A percentile compares a stretch with the other conserved stretches of the same genome.
Evolutionary conservation across 1,139 yeast genomes (phyloP).

Genomic region (Pichia sp.): DNA sequence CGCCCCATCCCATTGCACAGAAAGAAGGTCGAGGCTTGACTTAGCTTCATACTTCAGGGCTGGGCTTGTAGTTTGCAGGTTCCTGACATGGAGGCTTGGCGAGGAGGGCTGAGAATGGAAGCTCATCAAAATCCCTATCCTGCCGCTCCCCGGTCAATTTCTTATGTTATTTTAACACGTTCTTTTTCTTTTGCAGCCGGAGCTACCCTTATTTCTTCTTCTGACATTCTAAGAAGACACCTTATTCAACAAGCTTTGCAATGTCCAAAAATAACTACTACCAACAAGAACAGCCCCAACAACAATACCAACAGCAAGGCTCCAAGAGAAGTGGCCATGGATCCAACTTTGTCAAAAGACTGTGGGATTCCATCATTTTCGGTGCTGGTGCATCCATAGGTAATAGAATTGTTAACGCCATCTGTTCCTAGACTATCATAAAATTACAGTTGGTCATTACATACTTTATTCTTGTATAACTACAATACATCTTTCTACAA

Average conservation of each 20-base stretch:
- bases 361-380: constrained; percentile 14
- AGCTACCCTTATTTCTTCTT: background rate
- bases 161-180: background rate
- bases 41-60: too few relatives aligned
- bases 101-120: too few relatives aligned
- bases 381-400: constrained; percentile 17
- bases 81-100: too few relatives aligned
- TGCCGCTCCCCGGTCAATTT: background rate
- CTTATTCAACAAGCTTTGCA: constrained; percentile 4
- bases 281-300: constrained; percentile 3
- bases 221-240: constrained; percentile 1
- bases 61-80: too few relatives aligned
- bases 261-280: constrained; percentile 1
- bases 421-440: constrained; percentile 9
- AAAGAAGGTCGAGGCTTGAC: too few relatives aligned
- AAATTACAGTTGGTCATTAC: too few relatives aligned
- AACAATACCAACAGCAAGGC: constrained; percentile 3
- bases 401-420: constrained; percentile 9
- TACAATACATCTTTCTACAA: too few relatives aligned
- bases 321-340: constrained; percentile 2
- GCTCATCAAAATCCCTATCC: too few relatives aligned
- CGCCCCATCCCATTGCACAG: too few relatives aligned
- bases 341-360: constrained; percentile 7
- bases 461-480: too few relatives aligned
- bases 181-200: background rate